Conservation (phyloP, 2,329 filamentous ascomycete species). For the Exophiala lecanii-corni region DNA sequence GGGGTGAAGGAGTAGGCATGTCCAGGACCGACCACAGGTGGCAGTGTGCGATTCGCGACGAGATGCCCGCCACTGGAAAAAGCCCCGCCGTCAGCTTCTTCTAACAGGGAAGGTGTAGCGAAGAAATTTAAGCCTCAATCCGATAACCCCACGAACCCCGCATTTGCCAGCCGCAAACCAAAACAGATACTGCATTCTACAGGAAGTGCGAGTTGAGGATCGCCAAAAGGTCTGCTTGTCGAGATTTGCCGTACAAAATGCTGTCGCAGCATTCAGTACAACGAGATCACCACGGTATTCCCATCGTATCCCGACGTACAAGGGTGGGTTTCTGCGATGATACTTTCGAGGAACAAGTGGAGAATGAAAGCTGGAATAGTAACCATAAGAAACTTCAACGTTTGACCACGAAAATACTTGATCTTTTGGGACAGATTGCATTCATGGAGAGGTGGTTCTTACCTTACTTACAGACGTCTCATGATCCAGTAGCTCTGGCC, state of each 20-base stretch:
- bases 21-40: background rate
- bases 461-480: background rate
- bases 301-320: background rate
- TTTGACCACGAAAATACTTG: slow-evolving; percentile 1
- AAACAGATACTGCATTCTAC: background rate
- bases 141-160: background rate
- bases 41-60: background rate
- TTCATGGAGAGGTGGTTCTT: slow-evolving; percentile 3
- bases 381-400: background rate
- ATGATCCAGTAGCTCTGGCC: background rate
- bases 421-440: background rate
- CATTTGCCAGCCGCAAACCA: background rate
- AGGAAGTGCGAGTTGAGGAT: background rate
- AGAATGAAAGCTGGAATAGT: slow-evolving; percentile 2
- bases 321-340: background rate
- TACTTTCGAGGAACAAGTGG: background rate
- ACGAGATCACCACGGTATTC: slow-evolving; percentile 2
- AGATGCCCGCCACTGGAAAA: background rate
- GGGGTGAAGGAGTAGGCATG: slow-evolving; percentile 4
- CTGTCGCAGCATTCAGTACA: slow-evolving; percentile 1
- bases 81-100: background rate
- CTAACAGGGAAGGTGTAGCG: background rate
- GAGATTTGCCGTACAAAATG: background rate
- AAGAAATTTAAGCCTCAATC: background rate
- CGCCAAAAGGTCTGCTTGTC: background rate